Percentiles rank a stretch among this genome's conserved stretches.
Evolutionary conservation across 805 yeast genomes (phyloP).

Genomic region (Scheffersomyces lignosus): DNA sequence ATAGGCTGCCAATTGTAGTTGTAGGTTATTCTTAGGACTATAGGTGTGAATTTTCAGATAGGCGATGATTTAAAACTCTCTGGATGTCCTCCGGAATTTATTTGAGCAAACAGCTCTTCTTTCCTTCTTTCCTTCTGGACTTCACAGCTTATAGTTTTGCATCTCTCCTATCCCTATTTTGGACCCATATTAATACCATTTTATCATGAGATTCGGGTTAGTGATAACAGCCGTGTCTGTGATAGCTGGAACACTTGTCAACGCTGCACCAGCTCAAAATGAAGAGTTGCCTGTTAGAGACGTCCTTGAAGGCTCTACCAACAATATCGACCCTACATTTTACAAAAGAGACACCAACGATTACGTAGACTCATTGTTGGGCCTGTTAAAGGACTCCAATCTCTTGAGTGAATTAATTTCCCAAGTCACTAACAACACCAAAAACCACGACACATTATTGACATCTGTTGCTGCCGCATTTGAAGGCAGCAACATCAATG

Average conservation of each 20-base stretch:
- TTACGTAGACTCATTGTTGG: conserved; percentile 13
- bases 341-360: conserved; percentile 13
- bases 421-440: conserved; percentile 16
- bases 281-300: conserved; percentile 6
- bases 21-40: background rate
- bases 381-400: conserved; percentile 14
- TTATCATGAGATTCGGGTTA: conserved; percentile 19
- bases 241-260: conserved; percentile 17
- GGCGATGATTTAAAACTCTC: conserved; percentile 7
- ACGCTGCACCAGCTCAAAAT: conserved; percentile 21
- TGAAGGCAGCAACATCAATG: conserved; percentile 13
- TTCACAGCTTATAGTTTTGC: background rate
- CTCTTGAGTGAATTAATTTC: conserved; percentile 15
- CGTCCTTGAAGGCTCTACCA: background rate
- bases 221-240: conserved; percentile 17
- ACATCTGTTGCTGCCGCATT: conserved; percentile 14
- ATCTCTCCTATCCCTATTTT: background rate
- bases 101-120: conserved; percentile 10
- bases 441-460: conserved; percentile 13
- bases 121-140: conserved; percentile 11
- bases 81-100: too few relatives aligned
- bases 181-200: too few relatives aligned
- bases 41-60: too few relatives aligned
- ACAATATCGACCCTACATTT: background rate
- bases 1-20: background rate